These are phyloP conservation scores for Pichiaceae sp. DNA, from an alignment of 1,139 yeast genomes.

Conservation along the genomic window DNA sequence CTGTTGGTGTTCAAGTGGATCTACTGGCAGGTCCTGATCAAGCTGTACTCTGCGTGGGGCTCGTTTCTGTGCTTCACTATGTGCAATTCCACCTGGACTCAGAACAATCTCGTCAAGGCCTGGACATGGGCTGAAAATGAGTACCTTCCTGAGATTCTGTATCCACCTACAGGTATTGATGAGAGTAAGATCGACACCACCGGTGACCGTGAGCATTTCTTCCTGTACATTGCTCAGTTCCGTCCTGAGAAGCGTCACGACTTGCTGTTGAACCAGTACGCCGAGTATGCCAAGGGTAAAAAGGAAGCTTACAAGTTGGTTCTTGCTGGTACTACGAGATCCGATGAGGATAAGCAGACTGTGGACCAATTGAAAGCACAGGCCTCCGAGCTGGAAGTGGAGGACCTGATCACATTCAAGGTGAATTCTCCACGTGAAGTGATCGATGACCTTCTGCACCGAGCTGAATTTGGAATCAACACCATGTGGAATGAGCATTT, in stretches of 20 bases:
- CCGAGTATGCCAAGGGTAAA: slow-evolving; percentile 29
- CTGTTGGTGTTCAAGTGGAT: slow-evolving; percentile 36
- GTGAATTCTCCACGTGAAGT: slow-evolving; percentile 69
- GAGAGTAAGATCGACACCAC: slow-evolving; percentile 10
- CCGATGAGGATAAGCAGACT: slow-evolving; percentile 52
- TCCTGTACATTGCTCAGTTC: slow-evolving; percentile 84
- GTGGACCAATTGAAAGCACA: slow-evolving; percentile 41
- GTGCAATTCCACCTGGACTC: slow-evolving; percentile 91
- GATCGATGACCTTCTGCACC: slow-evolving; percentile 46
- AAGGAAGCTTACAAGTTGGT: slow-evolving; percentile 36
- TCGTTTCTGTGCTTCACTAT: slow-evolving; percentile 56
- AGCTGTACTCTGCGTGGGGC: slow-evolving; percentile 61
- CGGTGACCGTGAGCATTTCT: slow-evolving; percentile 32
- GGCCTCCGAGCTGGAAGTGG: slow-evolving; percentile 40
- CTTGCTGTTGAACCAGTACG: slow-evolving; percentile 56
- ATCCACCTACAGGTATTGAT: slow-evolving; percentile 42
- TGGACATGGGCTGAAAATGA: slow-evolving; percentile 33
- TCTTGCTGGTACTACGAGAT: slow-evolving; percentile 80
- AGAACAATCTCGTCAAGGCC: slow-evolving; percentile 53
- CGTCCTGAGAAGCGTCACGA: slow-evolving; percentile 92
- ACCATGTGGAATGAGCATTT: slow-evolving; percentile 99
- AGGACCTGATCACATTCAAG: slow-evolving; percentile 49
- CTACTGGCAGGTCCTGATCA: slow-evolving; percentile 66
- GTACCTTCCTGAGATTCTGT: slow-evolving; percentile 37
- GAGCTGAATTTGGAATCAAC: slow-evolving; percentile 71